These are phyloP conservation scores for Venturia pyrina DNA, from an alignment of 2,329 filamentous ascomycete species.

Conservation along the genomic window DNA sequence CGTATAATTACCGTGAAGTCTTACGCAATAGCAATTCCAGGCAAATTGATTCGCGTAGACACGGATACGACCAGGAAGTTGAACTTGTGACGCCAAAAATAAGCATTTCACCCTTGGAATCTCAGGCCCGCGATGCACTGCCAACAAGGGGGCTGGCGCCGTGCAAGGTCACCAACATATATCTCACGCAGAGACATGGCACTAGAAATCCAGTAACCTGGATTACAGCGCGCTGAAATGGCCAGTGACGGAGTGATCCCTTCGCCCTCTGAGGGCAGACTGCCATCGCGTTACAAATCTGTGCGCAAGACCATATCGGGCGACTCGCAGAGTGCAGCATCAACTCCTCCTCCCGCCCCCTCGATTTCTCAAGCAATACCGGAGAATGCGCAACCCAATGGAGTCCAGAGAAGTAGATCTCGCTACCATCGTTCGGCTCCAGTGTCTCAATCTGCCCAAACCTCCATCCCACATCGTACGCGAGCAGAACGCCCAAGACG, in stretches of 20 bases:
- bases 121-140: neutral
- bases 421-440: conserved; percentile 27
- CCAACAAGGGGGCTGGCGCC: neutral
- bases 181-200: neutral
- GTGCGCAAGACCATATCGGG: conserved; percentile 36
- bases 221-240: neutral
- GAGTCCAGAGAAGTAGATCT: conserved; percentile 26
- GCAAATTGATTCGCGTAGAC: neutral
- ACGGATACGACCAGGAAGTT: no score
- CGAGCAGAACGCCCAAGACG: neutral
- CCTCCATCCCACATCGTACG: neutral
- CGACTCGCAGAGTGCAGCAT: conserved; percentile 19
- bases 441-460: conserved; percentile 21
- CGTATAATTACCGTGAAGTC: neutral
- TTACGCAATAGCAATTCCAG: neutral
- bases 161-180: neutral
- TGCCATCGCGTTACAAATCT: conserved; percentile 38
- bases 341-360: conserved; percentile 13
- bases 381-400: neutral
- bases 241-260: neutral
- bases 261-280: neutral
- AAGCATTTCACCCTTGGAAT: neutral
- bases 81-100: neutral
- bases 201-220: neutral
- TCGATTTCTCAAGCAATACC: conserved; percentile 5